Evolutionary conservation across 768 basidiomycete genomes (phyloP).

Genomic region (Lentinula boryana): DNA sequence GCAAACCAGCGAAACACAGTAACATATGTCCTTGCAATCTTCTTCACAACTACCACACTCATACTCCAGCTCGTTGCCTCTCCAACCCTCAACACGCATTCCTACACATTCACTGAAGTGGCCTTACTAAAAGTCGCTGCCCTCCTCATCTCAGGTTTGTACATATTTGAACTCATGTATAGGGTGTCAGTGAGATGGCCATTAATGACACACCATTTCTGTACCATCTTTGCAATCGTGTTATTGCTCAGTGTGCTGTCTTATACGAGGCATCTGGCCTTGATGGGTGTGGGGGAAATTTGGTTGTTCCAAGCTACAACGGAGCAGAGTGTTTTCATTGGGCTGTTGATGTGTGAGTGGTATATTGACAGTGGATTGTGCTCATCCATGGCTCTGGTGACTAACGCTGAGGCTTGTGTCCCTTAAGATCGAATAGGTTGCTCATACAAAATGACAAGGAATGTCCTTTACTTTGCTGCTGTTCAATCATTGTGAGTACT

Average conservation of each 20-base stretch:
- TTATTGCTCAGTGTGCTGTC: not conserved
- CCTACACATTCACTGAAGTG: not conserved
- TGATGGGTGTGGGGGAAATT: not conserved
- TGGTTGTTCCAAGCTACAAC: conserved; percentile 3
- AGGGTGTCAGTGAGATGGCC: not conserved
- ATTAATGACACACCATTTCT: not conserved
- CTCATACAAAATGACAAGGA: not conserved
- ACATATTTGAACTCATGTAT: conserved; percentile 2
- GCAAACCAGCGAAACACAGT: not conserved
- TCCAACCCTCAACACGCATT: not conserved
- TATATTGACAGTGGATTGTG: not conserved
- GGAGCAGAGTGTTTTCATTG: conserved; percentile 3
- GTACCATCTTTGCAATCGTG: not conserved
- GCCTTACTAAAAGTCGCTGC: not conserved
- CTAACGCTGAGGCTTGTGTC: too few species aligned
- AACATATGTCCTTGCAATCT: not conserved
- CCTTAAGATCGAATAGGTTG: not conserved
- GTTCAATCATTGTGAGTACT: not conserved
- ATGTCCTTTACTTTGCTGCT: not conserved
- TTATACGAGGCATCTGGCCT: not conserved
- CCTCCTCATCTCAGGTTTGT: not conserved
- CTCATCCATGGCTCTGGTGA: not conserved
- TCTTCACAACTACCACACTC: not conserved
- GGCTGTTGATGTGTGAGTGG: not conserved
- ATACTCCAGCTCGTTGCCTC: not conserved